Evolutionary conservation across 768 basidiomycete species (phyloP).

Genomic region (Terana coerulea): DNA sequence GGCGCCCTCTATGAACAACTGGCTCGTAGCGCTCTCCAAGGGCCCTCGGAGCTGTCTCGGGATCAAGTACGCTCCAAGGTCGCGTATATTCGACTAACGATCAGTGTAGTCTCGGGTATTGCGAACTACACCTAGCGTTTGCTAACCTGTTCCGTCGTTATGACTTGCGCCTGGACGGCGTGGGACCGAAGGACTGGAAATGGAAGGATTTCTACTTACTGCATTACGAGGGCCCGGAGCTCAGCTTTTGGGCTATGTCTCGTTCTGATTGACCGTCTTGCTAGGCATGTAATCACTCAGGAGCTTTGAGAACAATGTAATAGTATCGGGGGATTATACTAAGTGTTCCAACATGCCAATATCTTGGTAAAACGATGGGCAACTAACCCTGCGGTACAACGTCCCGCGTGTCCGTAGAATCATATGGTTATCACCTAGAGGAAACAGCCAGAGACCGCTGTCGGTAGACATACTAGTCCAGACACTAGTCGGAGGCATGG

Average conservation of each 20-base stretch:
- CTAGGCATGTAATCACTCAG: too few species aligned
- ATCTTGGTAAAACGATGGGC: too few species aligned
- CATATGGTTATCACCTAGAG: too few species aligned
- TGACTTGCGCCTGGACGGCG: conserved; percentile 27
- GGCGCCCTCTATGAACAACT: conserved; percentile 30
- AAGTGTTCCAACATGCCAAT: too few species aligned
- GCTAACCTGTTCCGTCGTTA: conserved; percentile 38
- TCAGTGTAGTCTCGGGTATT: conserved; percentile 37
- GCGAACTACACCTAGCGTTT: conserved; percentile 40
- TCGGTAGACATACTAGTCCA: too few species aligned
- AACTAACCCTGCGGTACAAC: too few species aligned
- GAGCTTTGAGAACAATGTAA: too few species aligned
- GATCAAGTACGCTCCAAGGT: conserved; percentile 32
- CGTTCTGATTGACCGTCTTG: conserved; percentile 27
- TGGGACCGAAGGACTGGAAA: not conserved
- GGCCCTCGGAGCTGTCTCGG: conserved; percentile 44
- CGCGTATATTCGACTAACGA: not conserved
- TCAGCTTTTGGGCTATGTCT: too few species aligned
- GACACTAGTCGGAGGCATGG: too few species aligned
- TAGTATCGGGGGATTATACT: too few species aligned
- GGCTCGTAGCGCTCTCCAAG: conserved; percentile 42
- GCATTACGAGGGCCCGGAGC: not conserved
- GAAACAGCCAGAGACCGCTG: too few species aligned
- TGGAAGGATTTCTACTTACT: not conserved
- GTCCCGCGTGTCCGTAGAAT: too few species aligned